Evolutionary conservation across 1,284 basidiomycete species (phyloP).

Genomic region (Ustilago nuda): DNA sequence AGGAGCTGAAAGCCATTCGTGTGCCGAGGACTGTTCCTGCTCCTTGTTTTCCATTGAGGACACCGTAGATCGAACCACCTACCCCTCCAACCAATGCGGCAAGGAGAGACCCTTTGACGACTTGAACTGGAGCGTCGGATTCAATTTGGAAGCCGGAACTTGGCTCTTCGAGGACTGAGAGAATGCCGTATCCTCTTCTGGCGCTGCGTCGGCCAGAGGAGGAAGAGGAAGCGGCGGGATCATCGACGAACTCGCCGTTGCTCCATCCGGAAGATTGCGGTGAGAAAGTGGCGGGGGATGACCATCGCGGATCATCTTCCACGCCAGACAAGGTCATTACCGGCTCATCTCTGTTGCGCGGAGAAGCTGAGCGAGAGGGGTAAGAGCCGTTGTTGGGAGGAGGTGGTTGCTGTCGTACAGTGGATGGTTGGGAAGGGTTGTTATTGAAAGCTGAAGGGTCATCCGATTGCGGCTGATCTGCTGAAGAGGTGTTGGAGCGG

Average conservation of each 20-base stretch:
- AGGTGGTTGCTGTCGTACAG: conserved; percentile 8
- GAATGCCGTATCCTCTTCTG: conserved; percentile 31
- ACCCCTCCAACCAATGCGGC: conserved; percentile 35
- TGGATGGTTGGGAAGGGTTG: not conserved
- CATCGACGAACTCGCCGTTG: conserved; percentile 38
- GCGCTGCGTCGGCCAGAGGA: not conserved
- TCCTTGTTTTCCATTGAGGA: conserved; percentile 35
- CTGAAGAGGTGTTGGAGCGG: conserved; percentile 15
- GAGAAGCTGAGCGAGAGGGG: not conserved
- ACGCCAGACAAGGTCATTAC: conserved; percentile 41
- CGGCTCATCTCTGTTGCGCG: conserved; percentile 29
- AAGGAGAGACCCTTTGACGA: conserved; percentile 51
- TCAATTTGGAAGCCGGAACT: conserved; percentile 23
- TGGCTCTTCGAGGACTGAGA: conserved; percentile 38
- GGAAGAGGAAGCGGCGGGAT: conserved; percentile 19
- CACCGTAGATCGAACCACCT: conserved; percentile 42
- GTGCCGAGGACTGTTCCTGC: conserved; percentile 38
- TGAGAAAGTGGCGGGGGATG: conserved; percentile 27
- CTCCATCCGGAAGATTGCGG: conserved; percentile 43
- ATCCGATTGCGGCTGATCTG: conserved; percentile 14
- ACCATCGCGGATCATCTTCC: conserved; percentile 47
- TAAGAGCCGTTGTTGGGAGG: not conserved
- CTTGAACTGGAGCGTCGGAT: conserved; percentile 46
- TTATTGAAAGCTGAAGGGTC: conserved; percentile 12
- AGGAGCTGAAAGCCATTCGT: conserved; percentile 39